Conservation (phyloP, 2,329 filamentous ascomycete species). For the Lasiodiplodia sp. region DNA sequence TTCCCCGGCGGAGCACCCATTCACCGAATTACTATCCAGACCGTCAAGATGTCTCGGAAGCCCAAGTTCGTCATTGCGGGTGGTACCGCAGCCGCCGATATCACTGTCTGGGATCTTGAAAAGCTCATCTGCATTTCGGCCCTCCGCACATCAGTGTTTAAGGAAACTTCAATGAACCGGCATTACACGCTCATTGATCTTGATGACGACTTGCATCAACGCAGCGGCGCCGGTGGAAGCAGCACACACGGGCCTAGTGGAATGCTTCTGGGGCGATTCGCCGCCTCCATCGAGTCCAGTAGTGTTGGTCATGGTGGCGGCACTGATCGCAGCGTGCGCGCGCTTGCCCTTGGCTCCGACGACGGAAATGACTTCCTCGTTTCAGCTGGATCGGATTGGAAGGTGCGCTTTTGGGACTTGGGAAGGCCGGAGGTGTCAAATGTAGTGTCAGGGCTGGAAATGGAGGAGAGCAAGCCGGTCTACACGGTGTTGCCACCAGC, state of each 20-base stretch:
- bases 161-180: conserved; percentile 51
- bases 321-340: conserved; percentile 73
- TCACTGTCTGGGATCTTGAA: conserved; percentile 95
- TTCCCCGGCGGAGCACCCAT: conserved; percentile 82
- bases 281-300: conserved; percentile 64
- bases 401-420: conserved; percentile 93
- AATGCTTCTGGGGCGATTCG: conserved; percentile 73
- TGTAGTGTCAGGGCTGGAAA: conserved; percentile 78
- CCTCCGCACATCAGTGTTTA: conserved; percentile 67
- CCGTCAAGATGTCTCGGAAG: conserved; percentile 62
- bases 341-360: conserved; percentile 76
- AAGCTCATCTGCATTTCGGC: conserved; percentile 88
- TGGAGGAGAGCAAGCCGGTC: conserved; percentile 33
- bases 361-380: conserved; percentile 81
- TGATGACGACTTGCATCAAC: conserved; percentile 67
- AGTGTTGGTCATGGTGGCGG: conserved; percentile 36
- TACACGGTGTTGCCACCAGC: conserved; percentile 22
- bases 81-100: conserved; percentile 84
- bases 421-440: conserved; percentile 77
- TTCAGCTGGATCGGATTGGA: conserved; percentile 87
- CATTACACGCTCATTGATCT: conserved; percentile 76
- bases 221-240: conserved; percentile 37
- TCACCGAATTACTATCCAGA: conserved; percentile 77
- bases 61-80: conserved; percentile 89
- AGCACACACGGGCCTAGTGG: conserved; percentile 66